Conservation (phyloP, 208 protist genomes). For the Leishmania mexicana region DNA sequence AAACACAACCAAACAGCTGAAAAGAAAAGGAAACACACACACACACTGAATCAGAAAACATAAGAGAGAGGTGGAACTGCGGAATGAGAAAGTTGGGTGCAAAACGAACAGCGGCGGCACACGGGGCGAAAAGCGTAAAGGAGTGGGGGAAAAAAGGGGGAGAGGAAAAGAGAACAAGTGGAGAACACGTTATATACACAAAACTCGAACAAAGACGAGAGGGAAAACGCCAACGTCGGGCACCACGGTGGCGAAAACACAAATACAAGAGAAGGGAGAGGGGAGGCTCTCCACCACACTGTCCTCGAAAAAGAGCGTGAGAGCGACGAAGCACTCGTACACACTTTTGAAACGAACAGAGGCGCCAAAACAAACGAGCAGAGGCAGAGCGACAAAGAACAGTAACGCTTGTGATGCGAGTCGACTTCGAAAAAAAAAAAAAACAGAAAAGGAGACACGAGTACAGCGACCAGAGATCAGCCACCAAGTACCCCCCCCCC, state of each 20-base stretch:
- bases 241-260: not conserved
- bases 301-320: conserved; percentile 6
- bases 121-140: not conserved
- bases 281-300: not conserved
- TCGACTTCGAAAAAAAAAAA: not conserved
- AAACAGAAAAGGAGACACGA: not conserved
- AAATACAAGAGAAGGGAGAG: not conserved
- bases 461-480: not conserved
- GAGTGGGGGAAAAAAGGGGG: not conserved
- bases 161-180: not conserved
- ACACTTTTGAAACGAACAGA: not conserved
- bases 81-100: not conserved
- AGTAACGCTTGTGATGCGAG: not conserved
- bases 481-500: not conserved
- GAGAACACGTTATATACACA: not conserved
- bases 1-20: not conserved
- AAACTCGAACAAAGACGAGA: not conserved
- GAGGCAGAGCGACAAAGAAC: not conserved
- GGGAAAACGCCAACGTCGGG: not conserved
- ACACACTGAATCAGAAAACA: not conserved
- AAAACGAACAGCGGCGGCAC: not conserved
- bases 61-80: not conserved
- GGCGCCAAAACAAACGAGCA: not conserved
- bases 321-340: not conserved
- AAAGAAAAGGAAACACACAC: not conserved